A percentile compares a stretch with the other conserved stretches of the same genome.
Evolutionary conservation across 345 rosid genomes (phyloP).

Genomic region (Turnera subulata): DNA sequence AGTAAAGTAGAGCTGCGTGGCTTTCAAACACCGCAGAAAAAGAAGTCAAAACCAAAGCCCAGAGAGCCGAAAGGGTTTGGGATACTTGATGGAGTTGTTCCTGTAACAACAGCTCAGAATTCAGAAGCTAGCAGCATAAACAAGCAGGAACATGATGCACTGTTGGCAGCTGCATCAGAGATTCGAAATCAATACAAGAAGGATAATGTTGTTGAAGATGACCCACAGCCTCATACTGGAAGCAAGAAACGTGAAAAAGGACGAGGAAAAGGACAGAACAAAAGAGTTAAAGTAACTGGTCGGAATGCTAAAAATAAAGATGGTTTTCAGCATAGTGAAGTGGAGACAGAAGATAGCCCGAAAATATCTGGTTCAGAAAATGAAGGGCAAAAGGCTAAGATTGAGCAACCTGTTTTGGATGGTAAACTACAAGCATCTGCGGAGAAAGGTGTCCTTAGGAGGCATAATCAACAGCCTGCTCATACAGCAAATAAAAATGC

Average conservation of each 20-base stretch:
- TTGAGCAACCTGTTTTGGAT: conserved; percentile 16
- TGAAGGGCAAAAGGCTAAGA: conserved; percentile 35
- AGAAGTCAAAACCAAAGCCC: conserved; percentile 46
- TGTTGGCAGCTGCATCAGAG: conserved; percentile 72
- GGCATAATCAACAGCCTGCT: conserved; percentile 22
- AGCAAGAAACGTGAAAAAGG: conserved; percentile 33
- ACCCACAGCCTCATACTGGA: conserved; percentile 33
- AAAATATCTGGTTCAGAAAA: conserved; percentile 34
- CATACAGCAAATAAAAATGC: conserved; percentile 6
- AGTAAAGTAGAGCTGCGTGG: conserved; percentile 76
- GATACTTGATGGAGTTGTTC: conserved; percentile 85
- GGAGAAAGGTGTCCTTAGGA: conserved; percentile 19
- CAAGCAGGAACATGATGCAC: conserved; percentile 73
- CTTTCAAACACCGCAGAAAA: conserved; percentile 64
- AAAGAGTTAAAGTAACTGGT: conserved; percentile 32
- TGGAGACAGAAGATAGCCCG: conserved; percentile 25
- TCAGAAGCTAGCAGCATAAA: conserved; percentile 64
- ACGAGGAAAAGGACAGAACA: conserved; percentile 35
- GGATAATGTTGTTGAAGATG: conserved; percentile 32
- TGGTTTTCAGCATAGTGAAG: conserved; percentile 21
- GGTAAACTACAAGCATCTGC: conserved; percentile 10
- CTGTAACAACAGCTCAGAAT: conserved; percentile 51
- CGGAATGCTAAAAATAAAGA: conserved; percentile 24
- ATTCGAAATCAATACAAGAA: conserved; percentile 47
- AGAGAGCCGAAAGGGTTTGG: conserved; percentile 88